Evolutionary conservation across 2,329 filamentous ascomycete species (phyloP), one percentile per base, ranked within the genome.

Genomic region (Stagonosporopsis rhizophila): DNA sequence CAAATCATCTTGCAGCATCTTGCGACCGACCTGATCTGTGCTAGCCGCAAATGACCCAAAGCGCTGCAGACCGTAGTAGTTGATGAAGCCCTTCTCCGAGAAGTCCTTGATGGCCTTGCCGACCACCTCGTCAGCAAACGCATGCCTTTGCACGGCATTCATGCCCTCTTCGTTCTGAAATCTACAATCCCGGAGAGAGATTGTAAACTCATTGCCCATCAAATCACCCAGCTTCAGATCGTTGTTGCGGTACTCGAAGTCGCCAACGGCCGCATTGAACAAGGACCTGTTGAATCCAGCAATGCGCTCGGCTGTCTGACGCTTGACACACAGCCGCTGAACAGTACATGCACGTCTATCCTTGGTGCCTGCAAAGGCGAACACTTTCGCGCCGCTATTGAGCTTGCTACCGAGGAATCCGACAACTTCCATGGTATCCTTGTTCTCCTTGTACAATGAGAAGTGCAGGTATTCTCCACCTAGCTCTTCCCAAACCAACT

Each of bases 11-110:
- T 90, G 85, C 0, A 99, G 83, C 71, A 99, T 92, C 73, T 91
- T 88, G 71, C 89, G 86, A 44, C 95, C 95, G 45, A 97, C 81
- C 37, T 88, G 84, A 69, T 98, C 92, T 0, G 95, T 99, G 30
- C 92, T 90, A 12, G 91, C 89, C 25, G 87, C 81, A 75, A 95
- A 94, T 0, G 92, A 94, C 25, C 95, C 95, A 68, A 99, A 99
- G 22, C 95, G 88, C 78, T 99, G 95, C n/a, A 98, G 86, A 8
- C 95, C 95, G 71, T 93, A 99, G 79, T 98, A 99, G 78, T 99
- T 99, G 77, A 99, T 88, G 81, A 96, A 99, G 2, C 95, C 95
- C 40, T 88, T 84, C 39, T 86, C 78, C 51, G 83, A 81, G 64
- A 98, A 85, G 60, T 88, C 85, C 38, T 83, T 79, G 46, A 96